These are phyloP conservation scores for Sporisorium exsertum DNA, from an alignment of 1,284 basidiomycete genomes.

Conservation along the genomic window DNA sequence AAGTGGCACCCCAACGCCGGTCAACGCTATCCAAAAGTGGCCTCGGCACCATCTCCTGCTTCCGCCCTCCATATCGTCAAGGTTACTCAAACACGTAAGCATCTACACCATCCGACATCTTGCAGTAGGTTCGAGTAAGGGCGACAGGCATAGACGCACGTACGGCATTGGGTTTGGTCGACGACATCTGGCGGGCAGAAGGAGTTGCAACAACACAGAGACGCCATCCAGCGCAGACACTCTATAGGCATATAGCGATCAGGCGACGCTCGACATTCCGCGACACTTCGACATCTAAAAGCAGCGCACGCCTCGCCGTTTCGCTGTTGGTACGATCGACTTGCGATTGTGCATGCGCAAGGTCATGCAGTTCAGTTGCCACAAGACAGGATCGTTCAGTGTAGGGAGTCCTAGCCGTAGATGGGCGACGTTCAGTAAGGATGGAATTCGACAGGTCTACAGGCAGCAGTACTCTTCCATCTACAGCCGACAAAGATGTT, in stretches of 20 bases:
- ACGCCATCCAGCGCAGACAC: background rate
- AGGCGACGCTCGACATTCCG: too few relatives aligned
- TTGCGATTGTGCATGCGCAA: too few relatives aligned
- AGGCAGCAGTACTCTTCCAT: too few relatives aligned
- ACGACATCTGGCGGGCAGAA: conserved; percentile 2
- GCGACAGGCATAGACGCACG: background rate
- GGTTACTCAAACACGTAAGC: conserved; percentile 52
- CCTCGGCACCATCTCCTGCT: conserved; percentile 26
- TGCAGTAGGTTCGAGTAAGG: conserved; percentile 1
- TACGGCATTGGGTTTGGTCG: conserved; percentile 10
- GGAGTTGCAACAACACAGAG: conserved; percentile 1
- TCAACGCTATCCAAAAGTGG: conserved; percentile 33
- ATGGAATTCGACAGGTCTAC: too few relatives aligned
- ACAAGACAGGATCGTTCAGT: too few relatives aligned
- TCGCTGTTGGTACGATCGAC: too few relatives aligned
- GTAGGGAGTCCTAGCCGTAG: too few relatives aligned
- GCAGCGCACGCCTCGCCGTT: background rate
- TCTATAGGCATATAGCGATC: background rate
- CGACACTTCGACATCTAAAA: background rate
- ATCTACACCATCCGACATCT: conserved; percentile 20
- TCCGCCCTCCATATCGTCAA: conserved; percentile 53
- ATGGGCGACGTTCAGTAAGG: too few relatives aligned
- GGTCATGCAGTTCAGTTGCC: too few relatives aligned
- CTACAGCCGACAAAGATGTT: too few relatives aligned
- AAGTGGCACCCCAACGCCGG: background rate